These are phyloP conservation scores for Boletus tomentosulus DNA, from an alignment of 768 basidiomycete genomes.

Conservation along the genomic window DNA sequence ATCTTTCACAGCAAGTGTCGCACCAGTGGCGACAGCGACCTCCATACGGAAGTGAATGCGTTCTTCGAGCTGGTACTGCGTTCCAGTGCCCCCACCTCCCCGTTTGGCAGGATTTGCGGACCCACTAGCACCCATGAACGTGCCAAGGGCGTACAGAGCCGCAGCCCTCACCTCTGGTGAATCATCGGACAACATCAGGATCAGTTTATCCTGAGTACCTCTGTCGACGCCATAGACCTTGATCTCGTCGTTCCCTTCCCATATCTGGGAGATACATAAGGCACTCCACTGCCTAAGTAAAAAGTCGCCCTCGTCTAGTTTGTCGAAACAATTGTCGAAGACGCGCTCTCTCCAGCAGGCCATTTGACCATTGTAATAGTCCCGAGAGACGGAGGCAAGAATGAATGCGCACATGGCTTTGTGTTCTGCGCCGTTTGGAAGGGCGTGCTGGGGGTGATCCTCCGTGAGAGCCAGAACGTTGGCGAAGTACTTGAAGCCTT, in stretches of 20 bases:
- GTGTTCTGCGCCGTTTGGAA: constrained; percentile 95
- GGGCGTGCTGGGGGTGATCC: constrained; percentile 47
- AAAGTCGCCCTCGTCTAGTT: constrained; percentile 87
- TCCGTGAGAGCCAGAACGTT: constrained; percentile 67
- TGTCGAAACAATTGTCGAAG: constrained; percentile 82
- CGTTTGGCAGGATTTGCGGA: constrained; percentile 59
- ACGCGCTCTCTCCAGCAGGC: constrained; percentile 80
- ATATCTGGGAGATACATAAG: constrained; percentile 90
- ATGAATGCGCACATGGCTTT: constrained; percentile 99
- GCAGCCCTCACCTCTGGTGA: constrained; percentile 92
- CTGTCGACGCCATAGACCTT: constrained; percentile 78
- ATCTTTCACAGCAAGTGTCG: constrained; percentile 82
- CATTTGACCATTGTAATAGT: constrained; percentile 80
- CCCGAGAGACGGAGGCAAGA: constrained; percentile 84
- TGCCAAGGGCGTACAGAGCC: constrained; percentile 86
- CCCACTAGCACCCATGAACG: constrained; percentile 88
- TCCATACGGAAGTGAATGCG: constrained; percentile 84
- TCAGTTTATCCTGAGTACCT: constrained; percentile 78
- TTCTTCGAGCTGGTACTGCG: constrained; percentile 70
- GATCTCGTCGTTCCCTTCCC: constrained; percentile 90
- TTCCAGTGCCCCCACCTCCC: constrained; percentile 84
- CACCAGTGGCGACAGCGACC: constrained; percentile 86
- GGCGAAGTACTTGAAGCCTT: constrained; percentile 84
- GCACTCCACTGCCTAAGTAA: constrained; percentile 92
- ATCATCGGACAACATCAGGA: constrained; percentile 75